These are phyloP conservation scores for Pecoramyces ruminantium DNA, from an alignment of 192 early-diverging fungal species.

Conservation along the genomic window DNA sequence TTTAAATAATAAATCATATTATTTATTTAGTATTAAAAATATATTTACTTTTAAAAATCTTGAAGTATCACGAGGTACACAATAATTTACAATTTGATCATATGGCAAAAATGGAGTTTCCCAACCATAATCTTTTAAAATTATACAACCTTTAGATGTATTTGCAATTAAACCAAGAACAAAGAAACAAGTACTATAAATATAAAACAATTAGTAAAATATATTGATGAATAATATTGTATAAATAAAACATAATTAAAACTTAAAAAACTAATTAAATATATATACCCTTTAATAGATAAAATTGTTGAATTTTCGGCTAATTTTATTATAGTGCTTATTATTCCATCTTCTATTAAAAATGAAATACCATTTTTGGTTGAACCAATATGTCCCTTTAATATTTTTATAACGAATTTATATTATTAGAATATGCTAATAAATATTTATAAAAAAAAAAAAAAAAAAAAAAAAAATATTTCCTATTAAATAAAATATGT, in stretches of 20 bases:
- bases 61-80: neutral
- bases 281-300: neutral
- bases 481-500: constrained; percentile 1
- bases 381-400: neutral
- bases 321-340: neutral
- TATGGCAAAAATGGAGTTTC: neutral
- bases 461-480: too few species aligned
- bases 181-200: neutral
- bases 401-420: too few species aligned
- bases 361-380: neutral
- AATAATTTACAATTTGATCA: neutral
- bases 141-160: neutral
- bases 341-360: neutral
- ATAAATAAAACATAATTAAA: too few species aligned
- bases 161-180: neutral
- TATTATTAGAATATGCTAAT: too few species aligned
- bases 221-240: too few species aligned
- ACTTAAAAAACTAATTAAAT: too few species aligned
- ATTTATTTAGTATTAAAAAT: too few species aligned
- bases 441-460: too few species aligned
- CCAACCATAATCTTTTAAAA: neutral
- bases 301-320: neutral
- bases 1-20: too few species aligned
- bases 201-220: too few species aligned
- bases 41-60: neutral